Conservation (phyloP, 495 filamentous ascomycete genomes). For the Penicillium alfredii region DNA sequence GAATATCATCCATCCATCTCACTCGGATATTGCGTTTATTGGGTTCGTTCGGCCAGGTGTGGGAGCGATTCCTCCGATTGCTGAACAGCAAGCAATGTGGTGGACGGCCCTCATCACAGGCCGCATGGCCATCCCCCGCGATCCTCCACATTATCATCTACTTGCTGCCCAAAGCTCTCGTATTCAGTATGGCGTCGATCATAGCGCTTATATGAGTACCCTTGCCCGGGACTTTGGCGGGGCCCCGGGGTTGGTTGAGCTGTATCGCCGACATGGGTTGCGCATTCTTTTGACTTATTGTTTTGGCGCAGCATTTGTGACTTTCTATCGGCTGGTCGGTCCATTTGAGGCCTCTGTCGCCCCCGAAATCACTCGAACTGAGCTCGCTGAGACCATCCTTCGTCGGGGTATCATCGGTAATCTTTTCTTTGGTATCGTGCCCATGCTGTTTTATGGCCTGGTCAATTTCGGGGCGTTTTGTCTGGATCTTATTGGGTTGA, state of each 20-base stretch:
- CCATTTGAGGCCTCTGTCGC: conserved; percentile 13
- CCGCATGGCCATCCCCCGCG: conserved; percentile 7
- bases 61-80: conserved; percentile 1
- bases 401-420: conserved; percentile 9
- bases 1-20: conserved; percentile 11
- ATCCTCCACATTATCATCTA: conserved; percentile 12
- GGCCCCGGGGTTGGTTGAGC: conserved; percentile 7
- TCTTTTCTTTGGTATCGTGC: conserved; percentile 11
- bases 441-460: conserved; percentile 12
- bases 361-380: conserved; percentile 10
- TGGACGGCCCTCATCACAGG: conserved; percentile 8
- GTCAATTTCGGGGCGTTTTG: conserved; percentile 9
- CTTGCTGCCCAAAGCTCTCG: conserved; percentile 8
- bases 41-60: conserved; percentile 16
- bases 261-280: conserved; percentile 10
- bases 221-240: conserved; percentile 12
- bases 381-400: conserved; percentile 10
- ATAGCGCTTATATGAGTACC: conserved; percentile 15
- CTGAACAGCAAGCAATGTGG: background rate
- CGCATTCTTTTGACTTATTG: conserved; percentile 9
- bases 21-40: conserved; percentile 13
- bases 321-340: conserved; percentile 10
- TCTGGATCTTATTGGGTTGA: conserved; percentile 10
- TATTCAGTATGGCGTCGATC: conserved; percentile 13
- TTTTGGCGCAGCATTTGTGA: conserved; percentile 14